These are phyloP conservation scores for Ceriops decandra DNA, from an alignment of 345 rosid genomes.

Conservation along the genomic window DNA sequence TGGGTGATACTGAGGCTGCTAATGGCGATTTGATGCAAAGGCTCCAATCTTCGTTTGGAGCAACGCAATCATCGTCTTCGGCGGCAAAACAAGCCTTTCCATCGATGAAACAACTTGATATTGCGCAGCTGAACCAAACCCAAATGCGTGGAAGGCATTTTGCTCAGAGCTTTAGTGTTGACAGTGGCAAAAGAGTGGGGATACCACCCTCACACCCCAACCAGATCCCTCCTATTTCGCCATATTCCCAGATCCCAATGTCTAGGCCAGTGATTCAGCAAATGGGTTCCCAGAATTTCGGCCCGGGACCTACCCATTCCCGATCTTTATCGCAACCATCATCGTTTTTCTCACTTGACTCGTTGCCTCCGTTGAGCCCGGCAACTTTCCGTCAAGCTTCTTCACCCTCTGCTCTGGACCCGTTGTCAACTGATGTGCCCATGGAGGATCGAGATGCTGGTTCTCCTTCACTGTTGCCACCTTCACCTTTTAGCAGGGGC, in stretches of 20 bases:
- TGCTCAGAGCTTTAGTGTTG: constrained; percentile 36
- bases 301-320: constrained; percentile 57
- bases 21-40: constrained; percentile 66
- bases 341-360: constrained; percentile 73
- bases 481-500: constrained; percentile 57
- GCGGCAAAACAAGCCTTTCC: constrained; percentile 42
- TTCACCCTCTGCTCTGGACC: constrained; percentile 36
- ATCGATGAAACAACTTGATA: constrained; percentile 49
- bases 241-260: constrained; percentile 76
- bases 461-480: constrained; percentile 57
- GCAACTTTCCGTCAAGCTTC: constrained; percentile 56
- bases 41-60: constrained; percentile 58
- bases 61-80: constrained; percentile 38
- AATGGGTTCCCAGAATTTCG: constrained; percentile 44
- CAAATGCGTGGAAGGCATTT: constrained; percentile 49
- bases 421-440: constrained; percentile 46
- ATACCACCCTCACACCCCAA: constrained; percentile 87
- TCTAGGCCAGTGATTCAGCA: constrained; percentile 52
- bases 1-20: constrained; percentile 69
- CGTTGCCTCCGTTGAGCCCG: constrained; percentile 77
- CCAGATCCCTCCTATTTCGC: constrained; percentile 84
- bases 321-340: constrained; percentile 85
- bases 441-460: constrained; percentile 64
- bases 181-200: constrained; percentile 52
- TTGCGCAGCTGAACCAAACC: constrained; percentile 47